Conservation (phyloP, 768 basidiomycete species). For the Melanogaster broomeanus region DNA sequence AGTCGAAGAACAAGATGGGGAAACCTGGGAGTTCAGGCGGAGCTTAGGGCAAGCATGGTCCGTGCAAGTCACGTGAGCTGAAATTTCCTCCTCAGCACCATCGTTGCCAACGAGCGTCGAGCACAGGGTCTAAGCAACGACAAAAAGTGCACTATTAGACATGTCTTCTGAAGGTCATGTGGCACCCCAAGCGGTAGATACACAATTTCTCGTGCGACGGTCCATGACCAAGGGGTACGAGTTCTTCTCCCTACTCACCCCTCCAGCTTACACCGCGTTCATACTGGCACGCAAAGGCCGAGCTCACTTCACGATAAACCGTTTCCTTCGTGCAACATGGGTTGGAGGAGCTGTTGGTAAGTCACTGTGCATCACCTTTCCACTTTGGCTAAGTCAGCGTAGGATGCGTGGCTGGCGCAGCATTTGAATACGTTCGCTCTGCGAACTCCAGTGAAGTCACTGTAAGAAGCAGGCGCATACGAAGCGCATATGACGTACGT, state of each 20-base stretch:
- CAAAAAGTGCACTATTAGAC: neutral
- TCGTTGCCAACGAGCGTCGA: constrained; percentile 4
- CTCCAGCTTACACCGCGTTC: constrained; percentile 59
- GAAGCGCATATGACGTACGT: constrained; percentile 59
- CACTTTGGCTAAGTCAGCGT: neutral
- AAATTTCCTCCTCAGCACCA: neutral
- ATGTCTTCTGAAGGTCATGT: constrained; percentile 16
- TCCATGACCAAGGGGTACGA: constrained; percentile 71
- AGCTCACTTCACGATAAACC: constrained; percentile 57
- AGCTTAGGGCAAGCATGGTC: constrained; percentile 33
- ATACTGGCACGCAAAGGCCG: constrained; percentile 56
- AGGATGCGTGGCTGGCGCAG: constrained; percentile 50
- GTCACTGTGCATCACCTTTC: neutral
- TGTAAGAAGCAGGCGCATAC: constrained; percentile 50
- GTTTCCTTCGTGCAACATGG: constrained; percentile 72
- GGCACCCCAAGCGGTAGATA: constrained; percentile 53
- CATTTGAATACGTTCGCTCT: constrained; percentile 62
- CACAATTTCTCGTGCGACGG: constrained; percentile 65
- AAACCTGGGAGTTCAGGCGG: constrained; percentile 15
- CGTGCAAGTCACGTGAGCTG: constrained; percentile 31
- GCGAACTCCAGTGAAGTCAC: constrained; percentile 51
- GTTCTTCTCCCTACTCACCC: constrained; percentile 59
- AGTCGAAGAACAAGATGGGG: constrained; percentile 12
- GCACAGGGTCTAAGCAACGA: neutral
- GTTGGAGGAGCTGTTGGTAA: constrained; percentile 59